phyloP scores from a whole-genome alignment of 208 protist species.

The Entamoeba dispar region DNA sequence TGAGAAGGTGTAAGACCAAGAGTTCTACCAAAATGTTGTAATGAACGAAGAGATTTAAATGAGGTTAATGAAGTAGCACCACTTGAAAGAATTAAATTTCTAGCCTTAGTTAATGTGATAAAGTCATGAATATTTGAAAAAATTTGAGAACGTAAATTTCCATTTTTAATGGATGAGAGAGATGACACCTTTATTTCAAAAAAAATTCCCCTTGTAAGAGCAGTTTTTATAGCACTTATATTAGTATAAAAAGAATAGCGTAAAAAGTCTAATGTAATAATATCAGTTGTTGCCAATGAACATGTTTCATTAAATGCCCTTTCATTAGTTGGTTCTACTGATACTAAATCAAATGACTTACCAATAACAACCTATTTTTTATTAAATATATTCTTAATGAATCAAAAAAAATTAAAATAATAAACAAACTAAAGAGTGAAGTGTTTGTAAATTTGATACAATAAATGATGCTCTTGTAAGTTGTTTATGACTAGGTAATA shows the following conservation, averaged over 20 bases:
- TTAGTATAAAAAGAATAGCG: not conserved
- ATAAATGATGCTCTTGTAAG: not conserved
- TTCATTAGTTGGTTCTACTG: not conserved
- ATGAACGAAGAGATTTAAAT: too few species aligned
- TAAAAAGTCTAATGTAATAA: not conserved
- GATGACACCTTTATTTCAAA: not conserved
- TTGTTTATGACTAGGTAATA: not conserved
- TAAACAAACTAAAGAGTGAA: not conserved
- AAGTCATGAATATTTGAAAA: too few species aligned
- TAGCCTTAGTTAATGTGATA: too few species aligned
- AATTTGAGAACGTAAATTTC: too few species aligned
- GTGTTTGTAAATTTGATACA: not conserved
- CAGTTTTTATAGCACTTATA: not conserved
- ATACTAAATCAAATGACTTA: not conserved
- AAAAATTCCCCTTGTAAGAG: not conserved
- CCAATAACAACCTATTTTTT: not conserved
- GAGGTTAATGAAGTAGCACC: too few species aligned
- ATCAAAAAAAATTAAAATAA: not conserved
- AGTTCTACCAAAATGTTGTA: too few species aligned
- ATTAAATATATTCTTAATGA: too few species aligned
- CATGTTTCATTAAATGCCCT: not conserved
- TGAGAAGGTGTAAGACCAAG: too few species aligned
- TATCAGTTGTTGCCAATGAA: not conserved
- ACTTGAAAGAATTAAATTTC: too few species aligned
- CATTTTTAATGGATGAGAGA: too few species aligned